Evolutionary conservation across 2,329 filamentous ascomycete genomes (phyloP).

Genomic region (Apiospora hydei): DNA sequence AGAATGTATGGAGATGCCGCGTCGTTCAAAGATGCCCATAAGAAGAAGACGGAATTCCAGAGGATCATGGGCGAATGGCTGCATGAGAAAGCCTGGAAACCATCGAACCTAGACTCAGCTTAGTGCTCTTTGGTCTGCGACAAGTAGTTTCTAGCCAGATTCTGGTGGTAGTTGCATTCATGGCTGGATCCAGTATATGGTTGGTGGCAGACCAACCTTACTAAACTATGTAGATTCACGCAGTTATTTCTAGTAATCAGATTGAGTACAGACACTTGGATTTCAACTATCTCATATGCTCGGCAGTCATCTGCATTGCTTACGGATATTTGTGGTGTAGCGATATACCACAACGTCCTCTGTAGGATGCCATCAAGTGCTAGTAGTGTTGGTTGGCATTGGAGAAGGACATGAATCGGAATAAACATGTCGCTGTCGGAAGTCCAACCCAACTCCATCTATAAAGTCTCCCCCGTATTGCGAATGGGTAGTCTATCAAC

Average conservation of each 20-base stretch:
- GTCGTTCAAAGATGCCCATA: constrained; percentile 38
- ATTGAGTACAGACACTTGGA: background rate
- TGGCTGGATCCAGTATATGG: background rate
- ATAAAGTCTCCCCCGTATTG: background rate
- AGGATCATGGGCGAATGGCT: constrained; percentile 42
- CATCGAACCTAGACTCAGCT: constrained; percentile 22
- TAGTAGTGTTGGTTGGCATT: too few species aligned
- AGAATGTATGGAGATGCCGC: constrained; percentile 40
- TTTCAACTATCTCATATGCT: background rate
- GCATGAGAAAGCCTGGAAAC: constrained; percentile 39
- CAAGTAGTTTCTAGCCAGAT: constrained; percentile 10
- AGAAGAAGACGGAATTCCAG: constrained; percentile 42
- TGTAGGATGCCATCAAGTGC: too few species aligned
- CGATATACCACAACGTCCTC: too few species aligned
- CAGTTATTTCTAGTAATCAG: background rate
- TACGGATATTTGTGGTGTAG: background rate
- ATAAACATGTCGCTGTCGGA: too few species aligned
- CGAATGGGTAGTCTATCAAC: background rate
- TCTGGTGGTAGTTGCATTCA: background rate
- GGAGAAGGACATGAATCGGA: too few species aligned
- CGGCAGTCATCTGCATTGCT: background rate
- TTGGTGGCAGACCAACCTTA: background rate
- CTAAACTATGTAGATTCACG: background rate
- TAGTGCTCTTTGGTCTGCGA: constrained; percentile 28
- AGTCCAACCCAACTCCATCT: too few species aligned